Percentiles rank a stretch among this genome's conserved stretches.
phyloP scores from a whole-genome alignment of 2,329 filamentous ascomycete genomes.

The Chalara sp. region DNA sequence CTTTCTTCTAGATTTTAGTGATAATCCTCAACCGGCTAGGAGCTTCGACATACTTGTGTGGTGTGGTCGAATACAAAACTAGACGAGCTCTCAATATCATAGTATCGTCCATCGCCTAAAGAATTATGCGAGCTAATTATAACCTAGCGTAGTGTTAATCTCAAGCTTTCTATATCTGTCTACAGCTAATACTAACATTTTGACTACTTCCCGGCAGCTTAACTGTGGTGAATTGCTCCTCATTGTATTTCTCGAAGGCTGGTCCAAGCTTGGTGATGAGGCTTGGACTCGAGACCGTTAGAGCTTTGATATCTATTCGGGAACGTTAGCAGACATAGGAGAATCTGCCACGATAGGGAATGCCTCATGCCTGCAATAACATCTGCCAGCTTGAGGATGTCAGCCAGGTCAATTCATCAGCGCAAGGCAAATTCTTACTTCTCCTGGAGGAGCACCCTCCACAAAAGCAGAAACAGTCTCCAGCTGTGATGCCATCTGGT shows the following conservation, averaged over 20 bases:
- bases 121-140: slow-evolving; percentile 84
- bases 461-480: slow-evolving; percentile 78
- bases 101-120: slow-evolving; percentile 77
- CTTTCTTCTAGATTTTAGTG: slow-evolving; percentile 51
- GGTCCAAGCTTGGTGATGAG: slow-evolving; percentile 68
- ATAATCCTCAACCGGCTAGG: background rate
- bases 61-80: slow-evolving; percentile 86
- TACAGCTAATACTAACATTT: slow-evolving; percentile 44
- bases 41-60: slow-evolving; percentile 51
- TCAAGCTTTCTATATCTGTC: background rate
- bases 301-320: slow-evolving; percentile 73
- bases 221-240: slow-evolving; percentile 82
- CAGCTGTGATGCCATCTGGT: slow-evolving; percentile 30
- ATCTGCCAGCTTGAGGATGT: slow-evolving; percentile 63
- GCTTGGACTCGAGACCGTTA: slow-evolving; percentile 64
- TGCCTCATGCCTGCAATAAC: slow-evolving; percentile 68
- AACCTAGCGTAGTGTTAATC: slow-evolving; percentile 36
- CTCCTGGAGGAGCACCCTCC: slow-evolving; percentile 88
- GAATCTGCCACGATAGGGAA: background rate
- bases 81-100: slow-evolving; percentile 78
- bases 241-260: slow-evolving; percentile 91
- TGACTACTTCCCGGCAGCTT: slow-evolving; percentile 85
- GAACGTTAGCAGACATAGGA: slow-evolving; percentile 7
- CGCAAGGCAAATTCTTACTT: slow-evolving; percentile 52
- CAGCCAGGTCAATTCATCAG: slow-evolving; percentile 5